Percentiles rank a stretch among this genome's conserved stretches.
These are phyloP conservation scores for Apophysomyces trapeziformis DNA, from an alignment of 371 early-diverging fungal species.

Conservation along the genomic window DNA sequence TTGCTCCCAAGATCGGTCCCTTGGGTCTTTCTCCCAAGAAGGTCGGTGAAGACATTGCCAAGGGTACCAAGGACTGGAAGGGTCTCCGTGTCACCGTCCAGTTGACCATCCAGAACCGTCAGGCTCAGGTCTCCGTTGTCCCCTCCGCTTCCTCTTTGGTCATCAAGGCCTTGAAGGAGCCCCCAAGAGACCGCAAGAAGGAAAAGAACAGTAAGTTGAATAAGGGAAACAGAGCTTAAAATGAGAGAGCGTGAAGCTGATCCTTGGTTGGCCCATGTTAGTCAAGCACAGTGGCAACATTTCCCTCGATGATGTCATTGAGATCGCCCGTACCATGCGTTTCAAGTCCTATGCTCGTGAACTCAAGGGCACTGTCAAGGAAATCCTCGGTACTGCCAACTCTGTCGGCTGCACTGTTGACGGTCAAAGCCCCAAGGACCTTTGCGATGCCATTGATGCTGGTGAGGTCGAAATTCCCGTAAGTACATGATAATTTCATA, in stretches of 20 bases:
- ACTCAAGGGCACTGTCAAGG: constrained; percentile 96
- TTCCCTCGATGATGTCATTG: constrained; percentile 90
- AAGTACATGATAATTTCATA: constrained; percentile 20
- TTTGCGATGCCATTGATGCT: constrained; percentile 55
- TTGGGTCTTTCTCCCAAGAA: constrained; percentile 99
- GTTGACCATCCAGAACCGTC: constrained; percentile 99
- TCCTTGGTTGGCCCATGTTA: constrained; percentile 13
- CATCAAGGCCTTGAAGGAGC: constrained; percentile 99
- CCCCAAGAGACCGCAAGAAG: constrained; percentile 99
- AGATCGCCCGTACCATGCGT: constrained; percentile 97
- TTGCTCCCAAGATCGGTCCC: constrained; percentile 99
- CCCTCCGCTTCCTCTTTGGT: constrained; percentile 98
- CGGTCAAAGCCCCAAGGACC: constrained; percentile 54
- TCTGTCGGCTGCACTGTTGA: constrained; percentile 93
- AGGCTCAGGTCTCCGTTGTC: constrained; percentile 97
- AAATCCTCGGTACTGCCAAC: constrained; percentile 97
- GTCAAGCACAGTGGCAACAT: constrained; percentile 96
- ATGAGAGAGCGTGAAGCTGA: background rate
- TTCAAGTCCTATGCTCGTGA: constrained; percentile 89
- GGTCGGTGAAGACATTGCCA: constrained; percentile 99
- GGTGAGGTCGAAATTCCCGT: constrained; percentile 84
- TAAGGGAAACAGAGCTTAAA: background rate
- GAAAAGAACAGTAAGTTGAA: constrained; percentile 93
- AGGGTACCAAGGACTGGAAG: constrained; percentile 99
- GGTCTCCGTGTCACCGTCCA: constrained; percentile 98